phyloP scores from a whole-genome alignment of 208 protist genomes.

The Endotrypanum monterogeii region DNA sequence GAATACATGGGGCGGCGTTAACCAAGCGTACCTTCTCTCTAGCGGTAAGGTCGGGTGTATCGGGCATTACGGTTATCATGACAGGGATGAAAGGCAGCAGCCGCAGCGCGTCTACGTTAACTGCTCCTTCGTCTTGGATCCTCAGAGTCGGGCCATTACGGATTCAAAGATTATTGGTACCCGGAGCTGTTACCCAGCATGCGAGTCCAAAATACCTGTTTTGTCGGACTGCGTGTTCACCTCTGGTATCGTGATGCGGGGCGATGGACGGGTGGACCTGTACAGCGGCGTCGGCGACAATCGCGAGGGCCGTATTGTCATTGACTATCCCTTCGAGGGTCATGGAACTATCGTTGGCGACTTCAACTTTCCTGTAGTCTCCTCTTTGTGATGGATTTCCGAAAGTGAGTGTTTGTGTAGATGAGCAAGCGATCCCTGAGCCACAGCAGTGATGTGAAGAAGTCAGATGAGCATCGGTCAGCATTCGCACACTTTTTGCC shows the following conservation, averaged over 20 bases:
- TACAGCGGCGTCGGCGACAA: constrained; percentile 74
- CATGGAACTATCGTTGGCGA: constrained; percentile 33
- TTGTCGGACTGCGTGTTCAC: constrained; percentile 52
- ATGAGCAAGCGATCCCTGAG: too few relatives aligned
- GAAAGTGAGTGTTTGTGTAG: too few relatives aligned
- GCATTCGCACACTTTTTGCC: too few relatives aligned
- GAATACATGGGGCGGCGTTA: constrained; percentile 48
- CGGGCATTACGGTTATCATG: constrained; percentile 45
- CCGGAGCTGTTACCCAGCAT: constrained; percentile 36
- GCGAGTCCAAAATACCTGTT: constrained; percentile 30
- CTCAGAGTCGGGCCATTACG: constrained; percentile 25
- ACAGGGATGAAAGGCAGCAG: constrained; percentile 11
- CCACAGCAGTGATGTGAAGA: too few relatives aligned
- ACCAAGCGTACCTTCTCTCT: constrained; percentile 51
- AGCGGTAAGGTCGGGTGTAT: constrained; percentile 52
- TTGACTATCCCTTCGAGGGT: constrained; percentile 72
- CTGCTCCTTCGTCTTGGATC: constrained; percentile 46
- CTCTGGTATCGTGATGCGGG: constrained; percentile 63
- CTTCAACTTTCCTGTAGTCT: constrained; percentile 18
- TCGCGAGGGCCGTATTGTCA: constrained; percentile 59
- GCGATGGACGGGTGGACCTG: constrained; percentile 66
- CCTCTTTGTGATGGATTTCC: background rate
- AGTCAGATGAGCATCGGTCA: too few relatives aligned
- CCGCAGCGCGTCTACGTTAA: constrained; percentile 44
- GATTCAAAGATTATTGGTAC: constrained; percentile 46